Percentiles rank a stretch among this genome's conserved stretches.
Evolutionary conservation across 169 alveolate species (phyloP).

Genomic region (Eimeria tenella): DNA sequence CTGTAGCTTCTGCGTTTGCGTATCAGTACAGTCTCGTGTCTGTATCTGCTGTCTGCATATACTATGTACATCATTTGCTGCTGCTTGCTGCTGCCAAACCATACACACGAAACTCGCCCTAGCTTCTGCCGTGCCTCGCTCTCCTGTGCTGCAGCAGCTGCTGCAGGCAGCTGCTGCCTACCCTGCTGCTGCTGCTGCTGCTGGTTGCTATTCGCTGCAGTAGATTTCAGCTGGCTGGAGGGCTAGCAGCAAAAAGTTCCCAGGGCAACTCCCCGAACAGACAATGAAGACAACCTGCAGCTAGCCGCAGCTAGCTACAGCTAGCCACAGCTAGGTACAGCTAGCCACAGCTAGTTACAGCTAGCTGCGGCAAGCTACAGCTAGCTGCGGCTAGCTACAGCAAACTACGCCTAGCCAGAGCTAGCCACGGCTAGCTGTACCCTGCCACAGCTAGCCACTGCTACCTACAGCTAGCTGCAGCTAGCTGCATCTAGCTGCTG

Average conservation of each 20-base stretch:
- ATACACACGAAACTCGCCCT: too few species aligned
- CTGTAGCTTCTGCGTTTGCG: not conserved
- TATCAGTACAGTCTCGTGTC: not conserved
- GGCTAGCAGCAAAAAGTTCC: not conserved
- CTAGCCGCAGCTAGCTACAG: not conserved
- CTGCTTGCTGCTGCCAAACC: not conserved
- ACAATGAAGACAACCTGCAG: not conserved
- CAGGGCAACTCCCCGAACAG: not conserved
- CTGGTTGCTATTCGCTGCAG: not conserved
- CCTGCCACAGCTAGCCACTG: not conserved
- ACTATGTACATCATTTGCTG: not conserved
- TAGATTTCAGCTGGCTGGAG: not conserved
- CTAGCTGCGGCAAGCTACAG: not conserved
- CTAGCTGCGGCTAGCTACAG: not conserved
- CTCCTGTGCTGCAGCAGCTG: not conserved
- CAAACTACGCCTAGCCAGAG: not conserved
- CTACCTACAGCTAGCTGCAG: not conserved
- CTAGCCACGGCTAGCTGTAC: not conserved
- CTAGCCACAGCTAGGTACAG: not conserved
- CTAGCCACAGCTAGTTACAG: not conserved
- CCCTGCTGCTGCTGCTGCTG: not conserved
- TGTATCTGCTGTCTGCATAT: not conserved
- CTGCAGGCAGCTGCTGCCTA: not conserved
- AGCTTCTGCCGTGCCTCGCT: too few species aligned
- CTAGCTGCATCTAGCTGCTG: not conserved